Percentiles rank a stretch among this genome's conserved stretches.
These are phyloP conservation scores for Endotrypanum monterogeii DNA, from an alignment of 208 protist genomes.

Conservation along the genomic window DNA sequence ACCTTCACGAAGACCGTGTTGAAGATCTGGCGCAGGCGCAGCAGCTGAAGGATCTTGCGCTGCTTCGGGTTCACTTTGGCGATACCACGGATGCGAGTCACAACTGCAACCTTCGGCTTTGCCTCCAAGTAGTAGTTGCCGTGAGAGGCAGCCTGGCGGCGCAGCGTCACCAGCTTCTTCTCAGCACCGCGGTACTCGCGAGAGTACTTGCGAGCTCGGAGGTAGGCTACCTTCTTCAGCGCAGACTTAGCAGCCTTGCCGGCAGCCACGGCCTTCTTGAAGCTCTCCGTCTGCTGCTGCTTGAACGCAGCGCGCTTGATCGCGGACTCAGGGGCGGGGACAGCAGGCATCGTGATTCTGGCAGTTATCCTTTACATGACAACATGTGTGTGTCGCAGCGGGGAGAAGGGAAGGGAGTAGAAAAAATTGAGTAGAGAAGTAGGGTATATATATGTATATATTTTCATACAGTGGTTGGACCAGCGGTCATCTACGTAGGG, in stretches of 20 bases:
- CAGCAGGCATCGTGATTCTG: conserved; percentile 55
- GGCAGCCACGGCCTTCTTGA: conserved; percentile 82
- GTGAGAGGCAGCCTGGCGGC: conserved; percentile 88
- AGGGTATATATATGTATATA: too few relatives aligned
- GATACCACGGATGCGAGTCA: conserved; percentile 99
- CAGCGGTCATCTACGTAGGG: too few relatives aligned
- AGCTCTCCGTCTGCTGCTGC: conserved; percentile 90
- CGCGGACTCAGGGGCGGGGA: conserved; percentile 87
- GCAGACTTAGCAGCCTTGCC: conserved; percentile 68
- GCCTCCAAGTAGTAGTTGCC: conserved; percentile 98
- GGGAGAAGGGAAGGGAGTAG: too few relatives aligned
- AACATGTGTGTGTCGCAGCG: too few relatives aligned
- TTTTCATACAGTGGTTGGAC: too few relatives aligned
- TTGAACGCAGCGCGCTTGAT: conserved; percentile 92
- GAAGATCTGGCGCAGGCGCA: conserved; percentile 99
- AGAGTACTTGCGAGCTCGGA: conserved; percentile 92
- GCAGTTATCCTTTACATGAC: neutral
- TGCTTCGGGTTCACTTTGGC: conserved; percentile 97
- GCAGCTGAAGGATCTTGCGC: conserved; percentile 99
- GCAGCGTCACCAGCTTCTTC: conserved; percentile 81
- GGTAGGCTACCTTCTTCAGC: conserved; percentile 77
- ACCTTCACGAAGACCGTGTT: conserved; percentile 99
- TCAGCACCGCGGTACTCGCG: conserved; percentile 96
- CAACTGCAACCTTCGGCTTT: conserved; percentile 99
- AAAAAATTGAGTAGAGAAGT: too few relatives aligned